Evolutionary conservation across 2,329 filamentous ascomycete species (phyloP).

Genomic region (Coniochaeta sp.): DNA sequence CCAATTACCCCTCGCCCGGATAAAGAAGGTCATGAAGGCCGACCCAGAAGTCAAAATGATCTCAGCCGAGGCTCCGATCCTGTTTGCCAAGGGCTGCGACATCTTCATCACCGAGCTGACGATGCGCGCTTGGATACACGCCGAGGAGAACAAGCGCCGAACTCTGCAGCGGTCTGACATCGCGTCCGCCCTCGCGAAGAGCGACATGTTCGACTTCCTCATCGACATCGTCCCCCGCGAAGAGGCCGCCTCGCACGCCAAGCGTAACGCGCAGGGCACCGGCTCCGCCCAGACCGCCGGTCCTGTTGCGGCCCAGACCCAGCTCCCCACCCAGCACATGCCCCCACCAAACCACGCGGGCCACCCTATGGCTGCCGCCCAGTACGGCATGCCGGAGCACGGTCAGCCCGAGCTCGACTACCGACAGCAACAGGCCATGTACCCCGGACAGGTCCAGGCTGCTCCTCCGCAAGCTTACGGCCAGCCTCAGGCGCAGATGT

Average conservation of each 20-base stretch:
- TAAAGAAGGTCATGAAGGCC: constrained; percentile 99
- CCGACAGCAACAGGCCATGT: constrained; percentile 72
- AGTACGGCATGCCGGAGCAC: constrained; percentile 53
- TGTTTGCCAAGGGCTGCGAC: constrained; percentile 97
- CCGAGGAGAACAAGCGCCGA: constrained; percentile 95
- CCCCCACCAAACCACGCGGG: constrained; percentile 47
- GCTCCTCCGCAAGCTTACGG: constrained; percentile 66
- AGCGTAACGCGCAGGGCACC: constrained; percentile 48
- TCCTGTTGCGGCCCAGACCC: constrained; percentile 40
- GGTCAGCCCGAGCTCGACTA: constrained; percentile 70
- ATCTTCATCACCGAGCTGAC: constrained; percentile 99
- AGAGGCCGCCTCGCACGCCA: constrained; percentile 79
- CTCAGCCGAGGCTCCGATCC: constrained; percentile 91
- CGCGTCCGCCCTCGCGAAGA: constrained; percentile 89
- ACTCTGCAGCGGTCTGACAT: constrained; percentile 95
- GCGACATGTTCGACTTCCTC: constrained; percentile 99
- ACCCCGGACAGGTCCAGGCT: constrained; percentile 68
- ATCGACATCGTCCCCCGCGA: constrained; percentile 98
- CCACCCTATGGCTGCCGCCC: constrained; percentile 49
- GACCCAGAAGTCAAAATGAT: constrained; percentile 99
- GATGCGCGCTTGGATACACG: constrained; percentile 99
- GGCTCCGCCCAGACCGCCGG: constrained; percentile 35
- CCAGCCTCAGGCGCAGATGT: constrained; percentile 74
- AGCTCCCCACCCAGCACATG: constrained; percentile 46
- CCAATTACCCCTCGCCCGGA: constrained; percentile 90